phyloP scores from a whole-genome alignment of 495 filamentous ascomycete species.

The Aspergillus panamensis region DNA sequence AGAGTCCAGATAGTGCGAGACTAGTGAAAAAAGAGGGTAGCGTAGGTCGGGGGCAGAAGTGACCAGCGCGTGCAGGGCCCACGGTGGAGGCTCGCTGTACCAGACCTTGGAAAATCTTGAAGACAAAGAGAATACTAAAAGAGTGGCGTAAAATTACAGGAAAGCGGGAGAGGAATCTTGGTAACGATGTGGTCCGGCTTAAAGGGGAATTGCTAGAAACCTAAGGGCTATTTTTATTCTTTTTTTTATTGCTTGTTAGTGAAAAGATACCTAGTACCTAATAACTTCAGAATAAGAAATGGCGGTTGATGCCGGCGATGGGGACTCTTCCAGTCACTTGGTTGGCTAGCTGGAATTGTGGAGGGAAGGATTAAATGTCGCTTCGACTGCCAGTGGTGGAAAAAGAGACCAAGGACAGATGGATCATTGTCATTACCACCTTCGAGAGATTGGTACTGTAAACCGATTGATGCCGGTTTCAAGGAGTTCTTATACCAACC shows the following conservation, averaged over 20 bases:
- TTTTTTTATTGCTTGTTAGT: too few relatives aligned
- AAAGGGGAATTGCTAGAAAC: not conserved
- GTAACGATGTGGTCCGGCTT: not conserved
- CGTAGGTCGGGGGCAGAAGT: constrained; percentile 39
- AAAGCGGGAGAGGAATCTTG: not conserved
- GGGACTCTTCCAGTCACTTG: constrained; percentile 6
- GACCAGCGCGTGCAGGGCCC: constrained; percentile 24
- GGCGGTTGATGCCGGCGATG: constrained; percentile 36
- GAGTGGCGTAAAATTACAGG: not conserved
- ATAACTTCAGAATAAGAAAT: constrained; percentile 12
- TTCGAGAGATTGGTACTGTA: constrained; percentile 3
- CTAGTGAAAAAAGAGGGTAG: constrained; percentile 34
- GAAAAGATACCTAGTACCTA: too few relatives aligned
- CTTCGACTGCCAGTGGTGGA: not conserved
- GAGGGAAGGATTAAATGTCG: not conserved
- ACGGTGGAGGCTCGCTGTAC: constrained; percentile 18
- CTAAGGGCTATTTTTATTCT: too few relatives aligned
- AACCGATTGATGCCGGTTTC: not conserved
- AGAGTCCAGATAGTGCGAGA: constrained; percentile 18
- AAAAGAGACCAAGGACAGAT: constrained; percentile 7
- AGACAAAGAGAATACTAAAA: not conserved
- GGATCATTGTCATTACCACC: too few relatives aligned
- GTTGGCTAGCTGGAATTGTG: constrained; percentile 3
- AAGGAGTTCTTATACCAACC: not conserved
- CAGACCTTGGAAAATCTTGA: constrained; percentile 4